Conservation (phyloP, 768 basidiomycete genomes). For the Hortiboletus campestris region DNA sequence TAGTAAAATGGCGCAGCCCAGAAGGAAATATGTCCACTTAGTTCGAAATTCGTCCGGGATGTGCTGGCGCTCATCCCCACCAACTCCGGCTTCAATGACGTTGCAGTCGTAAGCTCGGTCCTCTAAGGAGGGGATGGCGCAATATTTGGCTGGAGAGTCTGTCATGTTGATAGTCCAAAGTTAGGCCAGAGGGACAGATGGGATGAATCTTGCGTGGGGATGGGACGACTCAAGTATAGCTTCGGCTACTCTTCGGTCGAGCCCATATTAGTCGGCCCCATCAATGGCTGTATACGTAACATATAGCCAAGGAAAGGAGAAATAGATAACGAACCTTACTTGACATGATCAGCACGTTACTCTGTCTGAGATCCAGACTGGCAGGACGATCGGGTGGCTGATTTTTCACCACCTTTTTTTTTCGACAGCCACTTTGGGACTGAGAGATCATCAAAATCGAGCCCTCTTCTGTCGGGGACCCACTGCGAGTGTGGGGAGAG, state of each 20-base stretch:
- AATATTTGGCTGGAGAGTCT: background rate
- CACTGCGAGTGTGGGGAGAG: conserved; percentile 69
- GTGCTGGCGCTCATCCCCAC: background rate
- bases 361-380: too few species aligned
- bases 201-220: too few species aligned
- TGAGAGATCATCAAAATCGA: conserved; percentile 73
- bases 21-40: background rate
- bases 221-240: too few species aligned
- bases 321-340: too few species aligned
- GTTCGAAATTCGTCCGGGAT: too few species aligned
- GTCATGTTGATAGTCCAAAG: background rate
- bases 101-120: background rate
- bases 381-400: background rate
- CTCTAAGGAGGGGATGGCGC: background rate
- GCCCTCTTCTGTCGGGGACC: conserved; percentile 60
- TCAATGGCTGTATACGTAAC: too few species aligned
- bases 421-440: conserved; percentile 59
- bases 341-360: too few species aligned
- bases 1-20: background rate
- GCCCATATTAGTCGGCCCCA: too few species aligned
- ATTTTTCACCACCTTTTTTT: background rate
- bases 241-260: too few species aligned
- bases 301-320: too few species aligned
- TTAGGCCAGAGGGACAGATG: too few species aligned
- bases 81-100: background rate